Evolutionary conservation across 805 yeast genomes (phyloP).

Genomic region (Wickerhamomyces rabaulensis): DNA sequence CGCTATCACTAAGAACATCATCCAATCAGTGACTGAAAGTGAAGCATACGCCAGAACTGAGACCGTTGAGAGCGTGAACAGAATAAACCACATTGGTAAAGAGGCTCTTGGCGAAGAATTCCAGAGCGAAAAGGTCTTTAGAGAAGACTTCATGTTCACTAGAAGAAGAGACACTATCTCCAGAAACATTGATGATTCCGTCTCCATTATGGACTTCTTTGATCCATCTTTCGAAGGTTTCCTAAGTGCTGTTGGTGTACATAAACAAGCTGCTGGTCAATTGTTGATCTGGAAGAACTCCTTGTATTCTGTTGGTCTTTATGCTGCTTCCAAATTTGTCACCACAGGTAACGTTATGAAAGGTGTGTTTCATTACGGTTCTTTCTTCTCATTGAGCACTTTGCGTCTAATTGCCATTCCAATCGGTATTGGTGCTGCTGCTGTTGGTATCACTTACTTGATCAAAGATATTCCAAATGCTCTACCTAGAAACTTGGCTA

Average conservation of each 20-base stretch:
- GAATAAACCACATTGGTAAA: conserved; percentile 59
- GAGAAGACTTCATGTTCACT: conserved; percentile 78
- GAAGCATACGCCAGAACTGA: conserved; percentile 63
- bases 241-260: conserved; percentile 25
- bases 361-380: conserved; percentile 30
- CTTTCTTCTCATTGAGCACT: conserved; percentile 31
- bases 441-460: conserved; percentile 55
- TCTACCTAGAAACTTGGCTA: conserved; percentile 75
- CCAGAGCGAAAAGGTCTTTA: conserved; percentile 52
- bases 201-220: conserved; percentile 69
- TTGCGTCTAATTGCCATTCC: conserved; percentile 52
- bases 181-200: conserved; percentile 51
- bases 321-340: conserved; percentile 23
- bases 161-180: conserved; percentile 59
- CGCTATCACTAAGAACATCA: conserved; percentile 60
- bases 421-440: conserved; percentile 40
- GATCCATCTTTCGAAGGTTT: conserved; percentile 70
- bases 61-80: conserved; percentile 57
- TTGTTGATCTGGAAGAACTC: conserved; percentile 26
- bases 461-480: conserved; percentile 85
- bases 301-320: conserved; percentile 24
- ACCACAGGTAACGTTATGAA: conserved; percentile 35
- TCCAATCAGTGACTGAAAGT: conserved; percentile 54
- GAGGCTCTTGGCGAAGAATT: conserved; percentile 58
- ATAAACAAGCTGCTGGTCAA: conserved; percentile 23